Conservation (phyloP, 768 basidiomycete species). For the Xerocomellus chrysenteron region DNA sequence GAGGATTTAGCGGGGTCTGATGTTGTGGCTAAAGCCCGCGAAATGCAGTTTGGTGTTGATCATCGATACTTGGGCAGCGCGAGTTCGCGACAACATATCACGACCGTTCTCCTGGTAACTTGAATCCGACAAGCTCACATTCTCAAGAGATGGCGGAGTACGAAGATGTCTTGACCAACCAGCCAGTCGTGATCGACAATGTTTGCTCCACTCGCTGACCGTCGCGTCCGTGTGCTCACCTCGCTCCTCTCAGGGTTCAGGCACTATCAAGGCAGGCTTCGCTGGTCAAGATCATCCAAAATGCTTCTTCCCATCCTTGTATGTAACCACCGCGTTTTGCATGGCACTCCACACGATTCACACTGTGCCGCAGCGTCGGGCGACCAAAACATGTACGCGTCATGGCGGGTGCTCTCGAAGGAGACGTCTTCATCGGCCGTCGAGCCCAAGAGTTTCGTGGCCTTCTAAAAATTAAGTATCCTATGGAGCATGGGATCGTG, state of each 20-base stretch:
- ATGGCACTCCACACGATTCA: slow-evolving; percentile 21
- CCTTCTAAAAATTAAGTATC: slow-evolving; percentile 96
- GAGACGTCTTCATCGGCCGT: slow-evolving; percentile 93
- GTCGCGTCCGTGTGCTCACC: slow-evolving; percentile 26
- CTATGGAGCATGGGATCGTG: slow-evolving; percentile 98
- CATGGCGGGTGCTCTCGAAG: slow-evolving; percentile 96
- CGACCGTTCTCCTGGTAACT: neutral
- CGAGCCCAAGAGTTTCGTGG: slow-evolving; percentile 96
- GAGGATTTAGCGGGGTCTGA: neutral
- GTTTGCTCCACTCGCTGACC: slow-evolving; percentile 45
- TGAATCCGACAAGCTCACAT: slow-evolving; percentile 8
- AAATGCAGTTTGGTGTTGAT: slow-evolving; percentile 1
- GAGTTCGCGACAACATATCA: slow-evolving; percentile 10
- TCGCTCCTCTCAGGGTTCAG: slow-evolving; percentile 74
- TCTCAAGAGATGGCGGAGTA: slow-evolving; percentile 69
- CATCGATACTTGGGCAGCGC: neutral
- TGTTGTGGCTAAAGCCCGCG: slow-evolving; percentile 19
- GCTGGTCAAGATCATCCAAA: slow-evolving; percentile 99
- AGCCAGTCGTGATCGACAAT: slow-evolving; percentile 99
- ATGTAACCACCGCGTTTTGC: slow-evolving; percentile 44
- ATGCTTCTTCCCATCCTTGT: slow-evolving; percentile 99
- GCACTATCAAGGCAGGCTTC: slow-evolving; percentile 98
- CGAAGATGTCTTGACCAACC: slow-evolving; percentile 94
- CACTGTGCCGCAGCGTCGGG: slow-evolving; percentile 64
- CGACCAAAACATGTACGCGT: slow-evolving; percentile 96